Evolutionary conservation across 805 yeast genomes (phyloP), one percentile per base, ranked within the genome.

Genomic region (Candida nitratophila): DNA sequence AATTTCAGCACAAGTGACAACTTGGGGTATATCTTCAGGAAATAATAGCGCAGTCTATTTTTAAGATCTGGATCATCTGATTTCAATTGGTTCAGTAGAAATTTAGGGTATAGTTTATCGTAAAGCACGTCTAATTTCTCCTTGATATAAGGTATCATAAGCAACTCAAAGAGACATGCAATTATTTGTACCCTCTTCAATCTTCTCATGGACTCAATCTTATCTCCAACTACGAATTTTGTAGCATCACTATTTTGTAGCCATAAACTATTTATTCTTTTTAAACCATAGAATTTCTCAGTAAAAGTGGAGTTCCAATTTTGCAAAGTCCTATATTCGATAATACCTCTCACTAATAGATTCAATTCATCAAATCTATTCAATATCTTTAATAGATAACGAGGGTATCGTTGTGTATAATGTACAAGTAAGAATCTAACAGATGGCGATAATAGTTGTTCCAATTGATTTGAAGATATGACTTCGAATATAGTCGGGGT

Each of bases 401-500:
- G 72, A 2, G 99, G 99, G 57, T 84, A 78, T 49, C 79, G 70
- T 48, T 81, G 81, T 1, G 96, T 84, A 61, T 86, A 86, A 56
- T 87, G 87, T 6, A 86, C 86, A 16, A 91, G 62, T 10, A 91
- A 71, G 61, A 81, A 90, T 44, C 96, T 66, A 19, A 89, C 59
- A 0, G 96, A 86, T 0, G 96, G 96, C 0, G 95, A 80, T 30
- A 91, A 66, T 45, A 91, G 70, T 2, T 74, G 68, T 47, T 86
- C 87, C 22, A 91, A 72, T 64, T 91, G 96, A 47, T 76, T 73
- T 0, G 96, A 77, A 0, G 96, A 87, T 12, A 88, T 68, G 41
- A 91, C 74, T 68, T 91, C 99, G 61, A 90, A 91, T 2, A 91
- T 68, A 0, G 97, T 89, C 1, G 98, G 98, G 2, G 81, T 73